Conservation (phyloP, 768 basidiomycete species). For the Podaxis sp. region DNA sequence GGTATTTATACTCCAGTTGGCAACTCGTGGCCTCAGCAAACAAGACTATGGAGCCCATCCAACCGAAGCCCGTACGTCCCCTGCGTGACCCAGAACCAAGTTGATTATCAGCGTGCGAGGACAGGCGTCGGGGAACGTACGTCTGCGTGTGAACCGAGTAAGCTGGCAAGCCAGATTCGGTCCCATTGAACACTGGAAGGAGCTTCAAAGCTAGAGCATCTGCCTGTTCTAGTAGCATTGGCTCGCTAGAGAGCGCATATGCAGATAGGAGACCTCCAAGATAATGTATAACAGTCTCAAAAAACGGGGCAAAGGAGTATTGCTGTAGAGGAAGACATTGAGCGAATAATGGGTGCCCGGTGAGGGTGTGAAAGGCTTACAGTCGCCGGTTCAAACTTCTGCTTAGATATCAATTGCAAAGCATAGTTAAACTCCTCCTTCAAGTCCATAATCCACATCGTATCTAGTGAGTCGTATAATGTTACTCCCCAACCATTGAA, state of each 20-base stretch:
- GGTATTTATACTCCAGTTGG: constrained; percentile 77
- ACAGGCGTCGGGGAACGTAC: constrained; percentile 26
- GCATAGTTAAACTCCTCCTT: constrained; percentile 63
- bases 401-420: constrained; percentile 44
- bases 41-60: constrained; percentile 16
- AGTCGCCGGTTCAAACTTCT: constrained; percentile 38
- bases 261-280: constrained; percentile 78
- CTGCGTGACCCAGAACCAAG: neutral
- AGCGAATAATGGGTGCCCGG: neutral
- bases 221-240: constrained; percentile 57
- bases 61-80: neutral
- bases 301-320: constrained; percentile 48
- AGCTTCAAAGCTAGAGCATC: constrained; percentile 66
- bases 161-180: constrained; percentile 60
- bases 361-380: constrained; percentile 16
- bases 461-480: constrained; percentile 76
- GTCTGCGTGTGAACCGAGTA: constrained; percentile 57
- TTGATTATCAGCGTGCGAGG: neutral
- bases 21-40: constrained; percentile 47
- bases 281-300: constrained; percentile 76
- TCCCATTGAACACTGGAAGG: constrained; percentile 59
- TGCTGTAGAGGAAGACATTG: constrained; percentile 7
- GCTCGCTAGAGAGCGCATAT: constrained; percentile 68
- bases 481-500: constrained; percentile 56
- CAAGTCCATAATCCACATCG: constrained; percentile 81